Evolutionary conservation across 2,329 filamentous ascomycete genomes (phyloP).

Genomic region (Huntiella decipiens): DNA sequence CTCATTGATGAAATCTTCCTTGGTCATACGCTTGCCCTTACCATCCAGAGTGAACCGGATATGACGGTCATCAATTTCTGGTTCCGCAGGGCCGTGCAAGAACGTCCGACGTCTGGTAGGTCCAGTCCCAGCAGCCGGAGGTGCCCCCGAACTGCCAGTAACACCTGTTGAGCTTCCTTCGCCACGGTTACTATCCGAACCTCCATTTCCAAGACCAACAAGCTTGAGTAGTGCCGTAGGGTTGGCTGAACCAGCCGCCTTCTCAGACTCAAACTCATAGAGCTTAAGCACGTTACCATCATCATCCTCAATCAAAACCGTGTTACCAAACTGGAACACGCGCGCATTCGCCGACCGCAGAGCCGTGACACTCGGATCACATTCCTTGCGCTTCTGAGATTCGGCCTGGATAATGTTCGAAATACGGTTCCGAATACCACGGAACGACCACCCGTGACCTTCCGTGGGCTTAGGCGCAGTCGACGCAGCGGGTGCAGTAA

Average conservation of each 20-base stretch:
- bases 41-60: conserved; percentile 61
- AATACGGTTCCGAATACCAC: conserved; percentile 29
- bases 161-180: conserved; percentile 9
- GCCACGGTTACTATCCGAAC: conserved; percentile 9
- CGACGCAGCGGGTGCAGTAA: conserved; percentile 10
- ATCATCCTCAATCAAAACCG: conserved; percentile 73
- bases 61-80: conserved; percentile 47
- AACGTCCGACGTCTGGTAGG: conserved; percentile 20
- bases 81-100: conserved; percentile 19
- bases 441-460: conserved; percentile 17
- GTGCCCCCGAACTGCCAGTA: conserved; percentile 15
- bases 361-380: conserved; percentile 32
- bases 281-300: conserved; percentile 75
- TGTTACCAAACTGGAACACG: conserved; percentile 73
- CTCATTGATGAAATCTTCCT: conserved; percentile 59
- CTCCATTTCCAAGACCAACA: conserved; percentile 27
- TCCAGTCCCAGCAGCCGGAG: conserved; percentile 4
- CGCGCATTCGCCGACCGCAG: conserved; percentile 52
- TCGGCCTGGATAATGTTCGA: conserved; percentile 39
- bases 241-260: conserved; percentile 13
- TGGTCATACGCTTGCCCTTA: conserved; percentile 57
- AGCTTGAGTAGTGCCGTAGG: conserved; percentile 30
- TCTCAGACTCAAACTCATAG: conserved; percentile 50
- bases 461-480: conserved; percentile 2
- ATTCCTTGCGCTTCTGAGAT: conserved; percentile 35